Evolutionary conservation across 768 basidiomycete species (phyloP).

Genomic region (Lactarius hatsudake): DNA sequence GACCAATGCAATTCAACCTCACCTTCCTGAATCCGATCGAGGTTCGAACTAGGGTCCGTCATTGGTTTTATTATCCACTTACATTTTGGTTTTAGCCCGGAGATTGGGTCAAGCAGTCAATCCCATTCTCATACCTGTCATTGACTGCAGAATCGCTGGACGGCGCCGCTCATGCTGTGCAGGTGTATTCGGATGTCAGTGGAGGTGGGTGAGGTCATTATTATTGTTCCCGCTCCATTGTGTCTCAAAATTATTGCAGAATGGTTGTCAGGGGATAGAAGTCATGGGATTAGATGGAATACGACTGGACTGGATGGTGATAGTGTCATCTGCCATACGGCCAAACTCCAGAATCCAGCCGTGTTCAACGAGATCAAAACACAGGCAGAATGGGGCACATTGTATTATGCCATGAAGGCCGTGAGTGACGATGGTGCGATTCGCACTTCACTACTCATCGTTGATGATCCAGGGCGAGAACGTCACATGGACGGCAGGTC

Average conservation of each 20-base stretch:
- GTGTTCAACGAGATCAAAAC: slow-evolving; percentile 16
- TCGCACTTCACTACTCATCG: background rate
- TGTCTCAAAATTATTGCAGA: slow-evolving; percentile 17
- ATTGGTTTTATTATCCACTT: background rate
- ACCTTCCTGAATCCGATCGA: slow-evolving; percentile 42
- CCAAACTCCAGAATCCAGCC: slow-evolving; percentile 5
- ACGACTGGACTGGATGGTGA: background rate
- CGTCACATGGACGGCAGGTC: slow-evolving; percentile 23
- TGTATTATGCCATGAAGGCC: slow-evolving; percentile 24
- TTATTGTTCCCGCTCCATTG: background rate
- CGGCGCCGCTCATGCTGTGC: slow-evolving; percentile 35
- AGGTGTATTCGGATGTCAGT: slow-evolving; percentile 42
- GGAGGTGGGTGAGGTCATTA: slow-evolving; percentile 31
- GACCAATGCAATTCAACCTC: slow-evolving; percentile 37
- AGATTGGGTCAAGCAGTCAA: slow-evolving; percentile 39
- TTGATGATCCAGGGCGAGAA: slow-evolving; percentile 9
- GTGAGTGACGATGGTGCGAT: slow-evolving; percentile 11
- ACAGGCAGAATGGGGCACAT: slow-evolving; percentile 28
- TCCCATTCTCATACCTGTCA: slow-evolving; percentile 41
- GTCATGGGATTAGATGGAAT: slow-evolving; percentile 5
- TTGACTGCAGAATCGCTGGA: slow-evolving; percentile 35
- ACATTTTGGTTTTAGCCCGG: slow-evolving; percentile 30
- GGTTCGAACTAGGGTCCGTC: slow-evolving; percentile 25
- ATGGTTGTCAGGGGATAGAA: slow-evolving; percentile 29
- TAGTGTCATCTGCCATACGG: slow-evolving; percentile 22